Evolutionary conservation across 116 monocot genomes (phyloP), one percentile per base, ranked within the genome.

Genomic region (Dioscorea cayenensis): DNA sequence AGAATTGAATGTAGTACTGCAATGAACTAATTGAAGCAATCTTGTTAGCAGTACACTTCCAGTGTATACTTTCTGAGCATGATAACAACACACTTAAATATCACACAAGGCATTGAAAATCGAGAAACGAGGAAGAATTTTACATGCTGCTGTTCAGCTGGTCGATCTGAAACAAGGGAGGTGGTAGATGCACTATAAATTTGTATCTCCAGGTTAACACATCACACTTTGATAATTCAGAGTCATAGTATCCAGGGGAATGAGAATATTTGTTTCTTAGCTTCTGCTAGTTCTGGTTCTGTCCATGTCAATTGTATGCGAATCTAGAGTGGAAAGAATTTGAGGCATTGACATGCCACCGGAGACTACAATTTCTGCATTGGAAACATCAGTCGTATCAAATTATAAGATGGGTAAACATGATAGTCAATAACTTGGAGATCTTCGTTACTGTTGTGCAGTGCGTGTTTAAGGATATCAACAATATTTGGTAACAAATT

Each of bases 311-410:
- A 78, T 68, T 22, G 60, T 43, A 36, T 75, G 76, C 23, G 81
- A 62, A 67, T 87, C 89, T 14, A 91, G 27, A 3, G 95, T 87
- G 4, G 89, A 83, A 32, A 95, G 79, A 21, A 89, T 83, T 66
- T 89, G 95, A 27, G 95, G 95, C 92, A 95, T 91, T 35, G 95
- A 95, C 95, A 95, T 95, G 58, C 95, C 95, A 6, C 83, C 95
- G 29, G 95, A 95, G 28, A 95, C 82, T 5, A 92, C 95, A 72
- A 95, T 95, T 59, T 95, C 95, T 95, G 87, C 75, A 79, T 38
- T 20, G 3, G 66, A 67, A 64, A 75, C 19, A 28, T 36, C 29
- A 65, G 37, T 50, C 16, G 35, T 50, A 51, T 51, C 51, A 51
- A 11, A 51, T 17, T 3, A 32, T 32, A 21, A 19, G 59, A 59